Evolutionary conservation across 495 filamentous ascomycete species (phyloP).

Genomic region (Parmelia sp.): DNA sequence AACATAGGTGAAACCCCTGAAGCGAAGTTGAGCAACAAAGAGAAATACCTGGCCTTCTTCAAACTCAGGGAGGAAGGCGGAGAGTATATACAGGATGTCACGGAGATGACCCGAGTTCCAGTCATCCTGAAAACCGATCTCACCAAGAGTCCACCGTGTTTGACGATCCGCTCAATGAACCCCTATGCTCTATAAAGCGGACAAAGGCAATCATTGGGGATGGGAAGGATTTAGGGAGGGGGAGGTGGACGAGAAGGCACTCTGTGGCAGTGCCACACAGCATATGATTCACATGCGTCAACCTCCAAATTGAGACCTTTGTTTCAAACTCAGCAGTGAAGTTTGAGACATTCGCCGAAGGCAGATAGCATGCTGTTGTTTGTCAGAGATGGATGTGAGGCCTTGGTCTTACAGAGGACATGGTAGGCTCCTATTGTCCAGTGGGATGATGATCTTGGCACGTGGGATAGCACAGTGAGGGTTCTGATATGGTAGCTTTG

Average conservation of each 20-base stretch:
- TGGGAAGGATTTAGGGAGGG: no score
- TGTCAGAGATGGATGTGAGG: neutral
- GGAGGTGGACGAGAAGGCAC: neutral
- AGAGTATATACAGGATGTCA: constrained; percentile 95
- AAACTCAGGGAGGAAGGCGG: constrained; percentile 85
- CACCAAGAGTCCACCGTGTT: constrained; percentile 97
- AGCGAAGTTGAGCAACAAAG: constrained; percentile 79
- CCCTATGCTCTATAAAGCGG: constrained; percentile 71
- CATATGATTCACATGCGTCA: neutral
- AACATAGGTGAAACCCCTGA: constrained; percentile 63
- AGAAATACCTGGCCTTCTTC: constrained; percentile 91
- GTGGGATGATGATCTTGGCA: neutral
- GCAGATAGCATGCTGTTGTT: neutral
- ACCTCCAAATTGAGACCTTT: neutral
- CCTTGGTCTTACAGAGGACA: neutral
- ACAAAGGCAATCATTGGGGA: neutral
- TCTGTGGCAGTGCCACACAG: neutral
- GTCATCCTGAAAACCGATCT: constrained; percentile 97
- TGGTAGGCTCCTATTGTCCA: neutral
- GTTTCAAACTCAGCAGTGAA: neutral
- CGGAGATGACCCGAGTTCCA: constrained; percentile 92
- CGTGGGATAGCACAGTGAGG: neutral
- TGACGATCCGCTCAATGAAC: constrained; percentile 96
- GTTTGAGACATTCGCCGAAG: neutral
- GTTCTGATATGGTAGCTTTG: neutral